Conservation (phyloP, 805 yeast species). For the Candida piceae region DNA sequence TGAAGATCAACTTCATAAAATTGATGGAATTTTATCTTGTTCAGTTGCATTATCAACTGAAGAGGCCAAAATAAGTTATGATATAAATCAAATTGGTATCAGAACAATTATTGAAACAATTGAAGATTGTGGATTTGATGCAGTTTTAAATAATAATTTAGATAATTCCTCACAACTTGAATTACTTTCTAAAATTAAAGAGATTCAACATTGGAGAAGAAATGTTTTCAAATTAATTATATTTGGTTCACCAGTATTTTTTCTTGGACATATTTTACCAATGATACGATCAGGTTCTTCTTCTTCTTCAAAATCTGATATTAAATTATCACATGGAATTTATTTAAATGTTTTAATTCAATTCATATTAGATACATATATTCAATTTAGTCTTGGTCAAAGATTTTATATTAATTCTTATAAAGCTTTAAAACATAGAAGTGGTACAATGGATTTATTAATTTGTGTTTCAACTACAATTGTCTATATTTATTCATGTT, state of each 20-base stretch:
- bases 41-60: constrained; percentile 49
- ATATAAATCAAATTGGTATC: constrained; percentile 50
- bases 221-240: constrained; percentile 47
- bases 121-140: constrained; percentile 49
- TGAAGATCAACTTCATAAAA: constrained; percentile 37
- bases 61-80: constrained; percentile 49
- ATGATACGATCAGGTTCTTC: constrained; percentile 24
- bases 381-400: constrained; percentile 64
- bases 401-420: constrained; percentile 62
- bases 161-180: constrained; percentile 68
- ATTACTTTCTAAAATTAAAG: constrained; percentile 62
- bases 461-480: constrained; percentile 78
- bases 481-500: constrained; percentile 69
- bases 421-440: constrained; percentile 60
- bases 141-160: constrained; percentile 39
- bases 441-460: constrained; percentile 89
- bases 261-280: constrained; percentile 46
- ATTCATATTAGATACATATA: constrained; percentile 49
- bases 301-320: constrained; percentile 1
- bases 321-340: constrained; percentile 45
- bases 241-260: constrained; percentile 59
- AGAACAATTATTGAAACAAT: constrained; percentile 55
- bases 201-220: constrained; percentile 64
- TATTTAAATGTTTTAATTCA: constrained; percentile 60
- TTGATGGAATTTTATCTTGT: constrained; percentile 46